A percentile compares a stretch with the other conserved stretches of the same genome.
Evolutionary conservation across 2,329 filamentous ascomycete genomes (phyloP).

Genomic region (Fusarium ramigenum): DNA sequence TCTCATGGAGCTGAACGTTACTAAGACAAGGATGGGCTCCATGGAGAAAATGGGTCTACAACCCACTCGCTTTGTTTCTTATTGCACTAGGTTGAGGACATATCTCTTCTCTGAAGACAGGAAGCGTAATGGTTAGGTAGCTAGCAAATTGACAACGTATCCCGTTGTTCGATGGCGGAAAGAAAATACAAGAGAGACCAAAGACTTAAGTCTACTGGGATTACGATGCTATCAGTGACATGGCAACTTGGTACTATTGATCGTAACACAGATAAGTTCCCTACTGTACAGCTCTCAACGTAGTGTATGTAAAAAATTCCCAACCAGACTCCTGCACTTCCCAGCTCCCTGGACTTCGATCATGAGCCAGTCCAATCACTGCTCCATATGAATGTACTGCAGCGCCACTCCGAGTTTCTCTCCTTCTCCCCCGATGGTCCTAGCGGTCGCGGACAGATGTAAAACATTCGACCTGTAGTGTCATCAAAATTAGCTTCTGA

Average conservation of each 20-base stretch:
- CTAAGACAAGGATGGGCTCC: not conserved
- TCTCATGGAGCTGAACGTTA: not conserved
- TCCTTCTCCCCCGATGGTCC: conserved; percentile 89
- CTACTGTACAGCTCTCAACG: not conserved
- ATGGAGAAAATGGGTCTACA: not conserved
- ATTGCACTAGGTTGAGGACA: not conserved
- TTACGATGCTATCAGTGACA: not conserved
- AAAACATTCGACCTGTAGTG: conserved; percentile 66
- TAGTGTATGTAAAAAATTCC: not conserved
- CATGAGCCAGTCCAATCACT: conserved; percentile 61
- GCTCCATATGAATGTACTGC: conserved; percentile 81
- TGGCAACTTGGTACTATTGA: not conserved
- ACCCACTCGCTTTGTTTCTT: not conserved
- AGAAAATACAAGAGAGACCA: not conserved
- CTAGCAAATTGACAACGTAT: not conserved
- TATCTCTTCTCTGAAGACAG: not conserved
- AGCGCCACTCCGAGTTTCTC: conserved; percentile 85
- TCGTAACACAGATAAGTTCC: not conserved
- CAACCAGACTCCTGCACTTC: not conserved
- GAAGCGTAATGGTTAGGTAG: not conserved
- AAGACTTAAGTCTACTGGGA: not conserved
- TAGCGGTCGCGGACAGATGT: conserved; percentile 74
- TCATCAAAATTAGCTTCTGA: conserved; percentile 33
- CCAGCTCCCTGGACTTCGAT: not conserved
- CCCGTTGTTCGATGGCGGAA: not conserved